These are phyloP conservation scores for Graphilbum fragrans DNA, from an alignment of 2,329 filamentous ascomycete species.

Conservation along the genomic window DNA sequence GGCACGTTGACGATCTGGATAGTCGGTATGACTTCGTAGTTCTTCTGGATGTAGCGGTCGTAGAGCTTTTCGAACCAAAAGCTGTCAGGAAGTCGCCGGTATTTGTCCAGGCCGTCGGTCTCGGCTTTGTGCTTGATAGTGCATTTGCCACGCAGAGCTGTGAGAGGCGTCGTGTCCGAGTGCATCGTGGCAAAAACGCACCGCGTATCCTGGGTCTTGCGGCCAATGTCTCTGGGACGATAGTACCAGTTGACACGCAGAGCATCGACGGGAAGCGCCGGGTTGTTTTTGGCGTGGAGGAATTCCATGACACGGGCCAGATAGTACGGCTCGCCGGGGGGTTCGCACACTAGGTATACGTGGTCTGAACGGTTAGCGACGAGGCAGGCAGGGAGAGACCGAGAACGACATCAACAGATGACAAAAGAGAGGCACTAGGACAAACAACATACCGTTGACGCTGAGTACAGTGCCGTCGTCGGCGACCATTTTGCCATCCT, in stretches of 20 bases:
- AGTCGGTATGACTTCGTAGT: conserved; percentile 93
- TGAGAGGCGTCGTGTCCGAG: conserved; percentile 87
- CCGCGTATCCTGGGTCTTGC: conserved; percentile 81
- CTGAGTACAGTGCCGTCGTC: conserved; percentile 80
- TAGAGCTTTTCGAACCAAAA: conserved; percentile 99
- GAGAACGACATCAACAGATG: neutral
- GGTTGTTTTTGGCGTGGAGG: conserved; percentile 67
- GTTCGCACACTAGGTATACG: conserved; percentile 94
- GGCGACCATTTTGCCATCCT: conserved; percentile 68
- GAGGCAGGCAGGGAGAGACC: neutral
- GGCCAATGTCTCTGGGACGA: conserved; percentile 86
- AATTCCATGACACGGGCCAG: conserved; percentile 98
- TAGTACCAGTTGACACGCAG: conserved; percentile 98
- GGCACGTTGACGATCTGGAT: conserved; percentile 92
- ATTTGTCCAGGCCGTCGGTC: conserved; percentile 69
- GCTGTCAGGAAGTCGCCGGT: conserved; percentile 70
- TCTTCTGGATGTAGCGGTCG: conserved; percentile 95
- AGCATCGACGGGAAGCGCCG: conserved; percentile 63
- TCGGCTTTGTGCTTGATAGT: conserved; percentile 80
- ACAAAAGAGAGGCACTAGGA: neutral
- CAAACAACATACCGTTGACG: conserved; percentile 61
- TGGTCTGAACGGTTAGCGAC: conserved; percentile 39
- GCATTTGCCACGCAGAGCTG: conserved; percentile 87
- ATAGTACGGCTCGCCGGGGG: conserved; percentile 95
- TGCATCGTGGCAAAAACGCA: conserved; percentile 96